Conservation (phyloP, 345 rosid species). For the Anastatica hierochuntica region DNA sequence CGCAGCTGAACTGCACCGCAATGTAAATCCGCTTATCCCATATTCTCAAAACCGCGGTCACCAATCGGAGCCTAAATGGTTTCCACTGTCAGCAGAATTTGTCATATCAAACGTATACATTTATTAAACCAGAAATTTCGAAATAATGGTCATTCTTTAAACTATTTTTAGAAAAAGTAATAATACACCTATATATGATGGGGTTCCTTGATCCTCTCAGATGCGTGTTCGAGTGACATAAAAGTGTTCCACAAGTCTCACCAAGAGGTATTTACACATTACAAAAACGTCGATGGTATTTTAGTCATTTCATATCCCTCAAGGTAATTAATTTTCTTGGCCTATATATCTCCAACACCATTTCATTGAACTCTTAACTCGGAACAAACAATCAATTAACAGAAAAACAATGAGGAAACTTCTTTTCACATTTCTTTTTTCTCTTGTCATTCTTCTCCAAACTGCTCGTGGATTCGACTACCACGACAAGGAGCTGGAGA, state of each 20-base stretch:
- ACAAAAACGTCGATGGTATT: slow-evolving; percentile 2
- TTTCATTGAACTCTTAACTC: slow-evolving; percentile 5
- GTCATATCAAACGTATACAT: too few species aligned
- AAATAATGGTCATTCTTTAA: not conserved
- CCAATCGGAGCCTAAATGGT: too few species aligned
- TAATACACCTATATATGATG: not conserved
- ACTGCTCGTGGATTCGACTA: slow-evolving; percentile 43
- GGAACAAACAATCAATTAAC: slow-evolving; percentile 1
- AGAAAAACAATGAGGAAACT: slow-evolving; percentile 23
- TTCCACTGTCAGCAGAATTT: too few species aligned
- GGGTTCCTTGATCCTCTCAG: not conserved
- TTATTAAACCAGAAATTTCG: too few species aligned
- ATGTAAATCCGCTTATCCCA: too few species aligned
- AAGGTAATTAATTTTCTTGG: not conserved
- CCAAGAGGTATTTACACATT: not conserved
- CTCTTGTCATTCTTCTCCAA: slow-evolving; percentile 33
- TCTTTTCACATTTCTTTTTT: slow-evolving; percentile 26
- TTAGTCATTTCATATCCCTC: not conserved
- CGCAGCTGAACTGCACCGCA: too few species aligned
- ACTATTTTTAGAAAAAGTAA: not conserved
- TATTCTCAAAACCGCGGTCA: too few species aligned
- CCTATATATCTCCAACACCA: slow-evolving; percentile 10
- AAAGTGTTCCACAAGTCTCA: slow-evolving; percentile 22
- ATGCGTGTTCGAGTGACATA: slow-evolving; percentile 15
- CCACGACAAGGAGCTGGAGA: slow-evolving; percentile 49